Evolutionary conservation across 1,139 yeast species (phyloP).

Genomic region (Debaryomyces psychrophilus): DNA sequence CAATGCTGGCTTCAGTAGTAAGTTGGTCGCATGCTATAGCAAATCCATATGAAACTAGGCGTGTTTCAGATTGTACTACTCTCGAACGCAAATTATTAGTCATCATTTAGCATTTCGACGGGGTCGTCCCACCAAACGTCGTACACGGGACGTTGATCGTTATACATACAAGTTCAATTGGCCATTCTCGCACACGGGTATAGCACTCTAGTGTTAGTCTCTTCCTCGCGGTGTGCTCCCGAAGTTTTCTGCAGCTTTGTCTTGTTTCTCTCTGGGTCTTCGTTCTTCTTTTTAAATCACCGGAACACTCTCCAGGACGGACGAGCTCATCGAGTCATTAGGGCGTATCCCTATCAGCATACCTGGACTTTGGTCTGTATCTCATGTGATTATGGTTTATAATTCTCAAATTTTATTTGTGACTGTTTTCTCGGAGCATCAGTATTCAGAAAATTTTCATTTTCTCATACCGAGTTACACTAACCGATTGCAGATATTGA

Average conservation of each 20-base stretch:
- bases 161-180: background rate
- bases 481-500: slow-evolving; percentile 4
- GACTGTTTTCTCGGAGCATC: slow-evolving; percentile 5
- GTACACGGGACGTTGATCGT: background rate
- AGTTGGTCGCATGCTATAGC: slow-evolving; percentile 48
- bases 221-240: no score
- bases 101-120: slow-evolving; percentile 35
- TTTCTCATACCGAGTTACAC: slow-evolving; percentile 7
- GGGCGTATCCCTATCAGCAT: background rate
- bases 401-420: background rate
- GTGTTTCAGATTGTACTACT: slow-evolving; percentile 42
- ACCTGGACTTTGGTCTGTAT: background rate
- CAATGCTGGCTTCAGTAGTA: slow-evolving; percentile 5
- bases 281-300: background rate
- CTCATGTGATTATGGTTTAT: slow-evolving; percentile 1
- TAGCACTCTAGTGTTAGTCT: no score
- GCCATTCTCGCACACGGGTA: background rate
- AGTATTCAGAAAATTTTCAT: slow-evolving; percentile 12
- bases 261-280: background rate
- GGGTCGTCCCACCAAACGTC: background rate
- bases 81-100: slow-evolving; percentile 58
- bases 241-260: no score
- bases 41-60: slow-evolving; percentile 51
- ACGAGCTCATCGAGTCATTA: background rate
- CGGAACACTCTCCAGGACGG: background rate